Evolutionary conservation across 352 stramenopile genomes (phyloP).

Genomic region (Phytopythium aichiense): DNA sequence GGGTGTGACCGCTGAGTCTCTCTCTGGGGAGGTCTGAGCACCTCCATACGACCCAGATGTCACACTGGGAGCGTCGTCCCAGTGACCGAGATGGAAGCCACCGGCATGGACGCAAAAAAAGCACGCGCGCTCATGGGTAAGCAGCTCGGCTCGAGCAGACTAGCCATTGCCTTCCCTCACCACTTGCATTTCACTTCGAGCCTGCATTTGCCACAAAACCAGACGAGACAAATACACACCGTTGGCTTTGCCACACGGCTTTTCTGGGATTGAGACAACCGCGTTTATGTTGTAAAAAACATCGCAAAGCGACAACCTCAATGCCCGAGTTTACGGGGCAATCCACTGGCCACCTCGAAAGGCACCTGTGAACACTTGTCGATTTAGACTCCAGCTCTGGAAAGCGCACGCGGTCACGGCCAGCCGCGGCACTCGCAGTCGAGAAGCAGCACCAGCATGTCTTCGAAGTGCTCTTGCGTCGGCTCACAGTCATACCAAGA

Average conservation of each 20-base stretch:
- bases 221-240: constrained; percentile 1
- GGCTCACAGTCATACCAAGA: too few species aligned
- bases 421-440: too few species aligned
- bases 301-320: too few species aligned
- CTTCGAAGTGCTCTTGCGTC: too few species aligned
- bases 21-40: neutral
- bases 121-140: constrained; percentile 6
- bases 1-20: constrained; percentile 3
- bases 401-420: too few species aligned
- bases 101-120: neutral
- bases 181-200: neutral
- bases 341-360: too few species aligned
- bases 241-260: neutral
- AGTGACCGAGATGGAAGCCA: neutral
- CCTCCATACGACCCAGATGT: neutral
- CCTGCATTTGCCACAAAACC: neutral
- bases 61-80: neutral
- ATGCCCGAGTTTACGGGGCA: too few species aligned
- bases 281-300: too few species aligned
- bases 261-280: neutral
- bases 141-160: neutral
- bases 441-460: too few species aligned
- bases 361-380: too few species aligned
- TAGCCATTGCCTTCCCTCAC: neutral
- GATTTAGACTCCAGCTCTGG: too few species aligned